Evolutionary conservation across 1,284 basidiomycete species (phyloP).

Genomic region (Polyporus tsugae): DNA sequence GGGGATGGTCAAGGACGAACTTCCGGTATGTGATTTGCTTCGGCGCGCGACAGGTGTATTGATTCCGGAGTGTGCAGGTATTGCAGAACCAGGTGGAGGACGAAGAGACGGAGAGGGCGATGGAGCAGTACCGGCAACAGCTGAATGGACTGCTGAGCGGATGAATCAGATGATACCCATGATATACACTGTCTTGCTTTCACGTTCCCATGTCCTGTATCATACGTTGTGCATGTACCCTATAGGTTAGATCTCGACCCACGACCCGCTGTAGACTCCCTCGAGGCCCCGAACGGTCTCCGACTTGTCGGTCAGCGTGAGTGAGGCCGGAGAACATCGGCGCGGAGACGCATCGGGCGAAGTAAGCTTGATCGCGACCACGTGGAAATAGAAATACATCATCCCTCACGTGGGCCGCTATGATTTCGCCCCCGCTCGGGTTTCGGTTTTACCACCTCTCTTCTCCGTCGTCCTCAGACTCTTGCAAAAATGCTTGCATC

Average conservation of each 20-base stretch:
- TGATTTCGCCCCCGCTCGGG: slow-evolving; percentile 34
- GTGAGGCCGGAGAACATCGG: slow-evolving; percentile 15
- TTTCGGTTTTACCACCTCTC: slow-evolving; percentile 36
- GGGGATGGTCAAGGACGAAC: slow-evolving; percentile 73
- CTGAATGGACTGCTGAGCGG: slow-evolving; percentile 86
- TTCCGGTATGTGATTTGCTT: slow-evolving; percentile 72
- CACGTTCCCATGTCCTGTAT: slow-evolving; percentile 14
- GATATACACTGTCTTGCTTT: slow-evolving; percentile 7
- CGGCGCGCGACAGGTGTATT: neutral
- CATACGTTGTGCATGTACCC: slow-evolving; percentile 20
- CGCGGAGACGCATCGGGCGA: slow-evolving; percentile 22
- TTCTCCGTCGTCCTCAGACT: slow-evolving; percentile 38
- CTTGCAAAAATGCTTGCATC: slow-evolving; percentile 61
- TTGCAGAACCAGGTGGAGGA: slow-evolving; percentile 72
- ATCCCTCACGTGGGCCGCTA: slow-evolving; percentile 36
- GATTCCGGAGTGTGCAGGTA: slow-evolving; percentile 46
- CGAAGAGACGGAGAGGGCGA: slow-evolving; percentile 83
- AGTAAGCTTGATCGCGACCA: slow-evolving; percentile 28
- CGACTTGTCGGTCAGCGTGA: neutral
- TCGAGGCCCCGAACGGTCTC: neutral
- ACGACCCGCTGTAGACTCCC: neutral
- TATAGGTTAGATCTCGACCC: neutral
- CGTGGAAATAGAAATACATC: slow-evolving; percentile 42
- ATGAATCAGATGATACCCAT: slow-evolving; percentile 62
- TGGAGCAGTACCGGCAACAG: slow-evolving; percentile 89